phyloP scores from a whole-genome alignment of 2,329 filamentous ascomycete species.

The Colletotrichum caudatum region DNA sequence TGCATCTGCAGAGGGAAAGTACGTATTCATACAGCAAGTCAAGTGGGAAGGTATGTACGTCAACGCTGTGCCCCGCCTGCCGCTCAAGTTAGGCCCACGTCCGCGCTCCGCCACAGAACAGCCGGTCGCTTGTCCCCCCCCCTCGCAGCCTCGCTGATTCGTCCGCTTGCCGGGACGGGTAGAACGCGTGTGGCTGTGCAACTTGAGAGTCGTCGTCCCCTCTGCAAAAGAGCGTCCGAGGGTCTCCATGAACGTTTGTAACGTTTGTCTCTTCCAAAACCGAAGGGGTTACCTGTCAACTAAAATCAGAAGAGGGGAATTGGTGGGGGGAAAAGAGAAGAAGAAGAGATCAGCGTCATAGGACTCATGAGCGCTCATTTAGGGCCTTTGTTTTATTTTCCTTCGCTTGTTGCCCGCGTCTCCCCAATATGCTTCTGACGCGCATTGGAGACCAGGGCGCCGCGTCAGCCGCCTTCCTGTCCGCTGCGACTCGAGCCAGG shows the following conservation, averaged over 20 bases:
- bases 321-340: neutral
- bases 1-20: neutral
- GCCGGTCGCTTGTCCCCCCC: neutral
- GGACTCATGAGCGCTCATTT: neutral
- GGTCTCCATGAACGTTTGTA: conserved; percentile 18
- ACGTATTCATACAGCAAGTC: neutral
- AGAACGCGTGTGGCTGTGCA: conserved; percentile 36
- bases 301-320: neutral
- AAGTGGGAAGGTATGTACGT: conserved; percentile 15
- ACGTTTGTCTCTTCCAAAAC: conserved; percentile 27
- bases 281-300: conserved; percentile 3
- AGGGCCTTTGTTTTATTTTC: neutral
- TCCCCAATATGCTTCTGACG: neutral
- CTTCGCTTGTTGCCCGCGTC: neutral
- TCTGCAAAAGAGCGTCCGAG: conserved; percentile 18
- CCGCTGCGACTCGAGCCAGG: neutral
- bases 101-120: conserved; percentile 35
- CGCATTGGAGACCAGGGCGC: neutral
- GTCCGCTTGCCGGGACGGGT: conserved; percentile 17
- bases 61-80: conserved; percentile 23
- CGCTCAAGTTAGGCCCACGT: neutral
- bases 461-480: conserved; percentile 19
- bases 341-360: neutral
- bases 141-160: conserved; percentile 3
- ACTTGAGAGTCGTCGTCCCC: neutral